Evolutionary conservation across 139 green algal genomes (phyloP).

Genomic region (Micromonas commoda): DNA sequence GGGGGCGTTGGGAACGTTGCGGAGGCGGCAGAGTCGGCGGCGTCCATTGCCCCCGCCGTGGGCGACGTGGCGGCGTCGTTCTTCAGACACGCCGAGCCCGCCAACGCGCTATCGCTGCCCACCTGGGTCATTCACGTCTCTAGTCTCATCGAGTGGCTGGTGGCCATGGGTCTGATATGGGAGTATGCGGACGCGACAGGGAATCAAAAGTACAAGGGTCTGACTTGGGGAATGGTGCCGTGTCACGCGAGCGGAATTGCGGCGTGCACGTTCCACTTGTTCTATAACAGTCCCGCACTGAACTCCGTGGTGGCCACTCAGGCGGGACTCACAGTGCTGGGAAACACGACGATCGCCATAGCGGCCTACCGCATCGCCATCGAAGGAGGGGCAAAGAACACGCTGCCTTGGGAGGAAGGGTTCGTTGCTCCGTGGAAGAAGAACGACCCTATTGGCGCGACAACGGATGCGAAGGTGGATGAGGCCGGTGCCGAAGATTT

Average conservation of each 20-base stretch:
- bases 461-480: no score
- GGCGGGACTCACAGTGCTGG: constrained; percentile 30
- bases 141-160: constrained; percentile 64
- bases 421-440: not conserved
- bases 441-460: not conserved
- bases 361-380: constrained; percentile 26
- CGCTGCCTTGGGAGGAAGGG: not conserved
- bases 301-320: constrained; percentile 64
- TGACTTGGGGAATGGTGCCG: constrained; percentile 87
- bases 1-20: not conserved
- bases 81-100: constrained; percentile 51
- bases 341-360: constrained; percentile 26
- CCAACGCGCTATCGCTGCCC: constrained; percentile 83
- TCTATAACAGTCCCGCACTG: constrained; percentile 69
- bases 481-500: not conserved
- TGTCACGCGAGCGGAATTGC: constrained; percentile 68
- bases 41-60: not conserved
- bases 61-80: not conserved
- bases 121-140: constrained; percentile 90
- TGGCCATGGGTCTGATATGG: constrained; percentile 84
- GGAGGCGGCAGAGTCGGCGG: not conserved
- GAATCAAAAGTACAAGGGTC: constrained; percentile 61
- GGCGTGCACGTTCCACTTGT: constrained; percentile 90
- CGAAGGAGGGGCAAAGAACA: not conserved
- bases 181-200: constrained; percentile 49